Evolutionary conservation across 2,329 filamentous ascomycete genomes (phyloP).

Genomic region (Trichoderma afroharzianum): DNA sequence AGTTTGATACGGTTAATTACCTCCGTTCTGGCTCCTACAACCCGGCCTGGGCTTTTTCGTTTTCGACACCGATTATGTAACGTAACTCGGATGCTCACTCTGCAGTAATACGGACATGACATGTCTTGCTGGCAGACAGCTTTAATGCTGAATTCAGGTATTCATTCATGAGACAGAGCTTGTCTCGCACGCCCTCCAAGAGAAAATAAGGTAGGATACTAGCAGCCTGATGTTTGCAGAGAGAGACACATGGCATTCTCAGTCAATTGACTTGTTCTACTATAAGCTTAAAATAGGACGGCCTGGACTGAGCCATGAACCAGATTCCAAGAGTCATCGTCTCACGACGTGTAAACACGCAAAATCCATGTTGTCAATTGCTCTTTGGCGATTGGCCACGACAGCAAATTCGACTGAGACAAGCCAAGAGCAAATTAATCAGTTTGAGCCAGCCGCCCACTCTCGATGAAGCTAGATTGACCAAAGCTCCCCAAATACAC

Average conservation of each 20-base stretch:
- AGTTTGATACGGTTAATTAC: not conserved
- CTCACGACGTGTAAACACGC: not conserved
- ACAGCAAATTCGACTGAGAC: not conserved
- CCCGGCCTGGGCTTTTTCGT: not conserved
- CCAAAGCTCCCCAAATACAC: not conserved
- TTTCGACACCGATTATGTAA: not conserved
- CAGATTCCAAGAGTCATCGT: not conserved
- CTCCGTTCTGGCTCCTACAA: constrained; percentile 1
- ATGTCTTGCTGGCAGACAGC: not conserved
- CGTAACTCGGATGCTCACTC: not conserved
- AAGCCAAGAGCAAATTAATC: constrained; percentile 9
- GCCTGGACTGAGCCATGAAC: not conserved
- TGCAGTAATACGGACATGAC: not conserved
- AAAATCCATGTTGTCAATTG: not conserved
- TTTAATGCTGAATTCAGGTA: not conserved
- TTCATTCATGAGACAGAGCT: not conserved
- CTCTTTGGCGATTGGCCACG: not conserved
- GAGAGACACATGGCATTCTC: not conserved
- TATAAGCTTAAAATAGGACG: constrained; percentile 13
- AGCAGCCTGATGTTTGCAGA: not conserved
- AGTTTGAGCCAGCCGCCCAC: not conserved
- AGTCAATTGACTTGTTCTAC: not conserved
- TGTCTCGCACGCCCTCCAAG: not conserved
- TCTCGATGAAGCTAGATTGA: not conserved
- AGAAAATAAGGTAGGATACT: not conserved